Percentiles rank a stretch among this genome's conserved stretches.
These are phyloP conservation scores for Malus asiatica DNA, from an alignment of 306 rosid species.

Conservation along the genomic window DNA sequence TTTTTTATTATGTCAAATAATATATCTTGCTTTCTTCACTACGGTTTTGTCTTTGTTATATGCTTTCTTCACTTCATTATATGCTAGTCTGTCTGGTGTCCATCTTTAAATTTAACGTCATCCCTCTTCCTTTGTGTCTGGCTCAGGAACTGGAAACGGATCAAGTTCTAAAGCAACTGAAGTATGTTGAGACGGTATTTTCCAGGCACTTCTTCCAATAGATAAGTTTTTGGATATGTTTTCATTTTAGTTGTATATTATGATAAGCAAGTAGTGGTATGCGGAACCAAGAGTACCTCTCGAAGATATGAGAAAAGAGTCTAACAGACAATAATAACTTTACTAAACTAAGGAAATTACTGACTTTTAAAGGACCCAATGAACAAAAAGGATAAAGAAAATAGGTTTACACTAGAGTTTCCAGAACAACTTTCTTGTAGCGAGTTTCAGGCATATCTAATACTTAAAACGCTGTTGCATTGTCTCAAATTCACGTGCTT, in stretches of 20 bases:
- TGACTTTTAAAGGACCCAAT: not conserved
- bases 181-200: conserved; percentile 70
- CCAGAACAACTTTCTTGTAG: not conserved
- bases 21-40: not conserved
- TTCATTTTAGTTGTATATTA: not conserved
- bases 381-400: not conserved
- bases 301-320: not conserved
- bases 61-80: not conserved
- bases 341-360: not conserved
- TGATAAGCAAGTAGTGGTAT: not conserved
- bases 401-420: not conserved
- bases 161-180: conserved; percentile 65
- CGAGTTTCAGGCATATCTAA: not conserved
- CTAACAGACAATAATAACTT: not conserved
- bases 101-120: not conserved
- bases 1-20: not conserved
- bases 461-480: not conserved
- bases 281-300: not conserved
- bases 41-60: not conserved
- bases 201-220: not conserved
- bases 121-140: conserved; percentile 5
- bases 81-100: not conserved
- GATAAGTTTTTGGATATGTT: not conserved
- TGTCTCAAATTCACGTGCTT: not conserved
- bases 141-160: conserved; percentile 78